A percentile compares a stretch with the other conserved stretches of the same genome.
phyloP scores from a whole-genome alignment of 2,329 filamentous ascomycete genomes.

The Westerdykella ornata region DNA sequence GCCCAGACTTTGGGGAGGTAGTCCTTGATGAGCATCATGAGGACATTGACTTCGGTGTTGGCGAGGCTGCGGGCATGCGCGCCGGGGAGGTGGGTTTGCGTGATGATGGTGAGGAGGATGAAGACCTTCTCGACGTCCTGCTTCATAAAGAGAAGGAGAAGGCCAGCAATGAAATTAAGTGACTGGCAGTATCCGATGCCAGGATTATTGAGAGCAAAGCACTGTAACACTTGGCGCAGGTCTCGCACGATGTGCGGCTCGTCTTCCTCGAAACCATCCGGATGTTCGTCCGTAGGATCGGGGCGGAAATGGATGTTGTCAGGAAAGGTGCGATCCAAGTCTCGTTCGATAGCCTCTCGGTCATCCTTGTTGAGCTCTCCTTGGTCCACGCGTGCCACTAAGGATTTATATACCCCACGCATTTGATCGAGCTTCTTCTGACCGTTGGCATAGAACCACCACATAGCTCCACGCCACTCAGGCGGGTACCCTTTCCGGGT shows the following conservation, averaged over 20 bases:
- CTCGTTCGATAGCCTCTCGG: conserved; percentile 84
- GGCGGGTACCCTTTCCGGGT: conserved; percentile 89
- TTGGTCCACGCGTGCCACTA: conserved; percentile 61
- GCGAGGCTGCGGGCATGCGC: conserved; percentile 87
- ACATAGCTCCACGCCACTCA: conserved; percentile 89
- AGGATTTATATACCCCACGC: conserved; percentile 62
- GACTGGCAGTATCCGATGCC: conserved; percentile 93
- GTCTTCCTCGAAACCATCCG: conserved; percentile 28
- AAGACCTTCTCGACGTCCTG: conserved; percentile 84
- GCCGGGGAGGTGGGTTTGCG: conserved; percentile 77
- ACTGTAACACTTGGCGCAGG: conserved; percentile 76
- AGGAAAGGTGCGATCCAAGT: conserved; percentile 88
- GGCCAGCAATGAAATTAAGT: conserved; percentile 86
- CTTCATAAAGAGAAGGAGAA: conserved; percentile 77
- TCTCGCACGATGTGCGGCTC: conserved; percentile 76
- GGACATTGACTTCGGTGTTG: conserved; percentile 86
- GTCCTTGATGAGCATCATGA: conserved; percentile 82
- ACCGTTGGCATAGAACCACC: conserved; percentile 93
- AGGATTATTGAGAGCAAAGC: conserved; percentile 86
- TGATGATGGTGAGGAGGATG: conserved; percentile 89
- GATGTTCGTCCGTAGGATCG: conserved; percentile 28
- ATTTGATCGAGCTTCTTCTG: conserved; percentile 63
- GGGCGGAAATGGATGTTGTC: conserved; percentile 90
- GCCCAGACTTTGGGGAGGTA: conserved; percentile 76
- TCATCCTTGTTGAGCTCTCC: conserved; percentile 62